A percentile compares a stretch with the other conserved stretches of the same genome.
Evolutionary conservation across 208 protist species (phyloP).

Genomic region (Crithidia thermophila): DNA sequence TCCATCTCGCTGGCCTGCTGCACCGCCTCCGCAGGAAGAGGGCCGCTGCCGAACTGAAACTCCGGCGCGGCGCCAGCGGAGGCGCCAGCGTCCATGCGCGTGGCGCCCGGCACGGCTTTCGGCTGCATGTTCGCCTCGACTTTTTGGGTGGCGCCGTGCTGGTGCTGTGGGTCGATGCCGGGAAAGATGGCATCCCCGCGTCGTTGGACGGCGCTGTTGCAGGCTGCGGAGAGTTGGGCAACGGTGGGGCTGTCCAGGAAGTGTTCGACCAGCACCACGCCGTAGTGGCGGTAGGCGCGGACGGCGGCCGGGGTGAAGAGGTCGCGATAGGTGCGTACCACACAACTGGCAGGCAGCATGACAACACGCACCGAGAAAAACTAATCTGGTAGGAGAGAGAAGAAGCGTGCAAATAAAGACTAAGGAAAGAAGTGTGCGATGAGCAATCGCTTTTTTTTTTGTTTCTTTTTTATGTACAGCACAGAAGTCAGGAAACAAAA

Average conservation of each 20-base stretch:
- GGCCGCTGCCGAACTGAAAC: slow-evolving; percentile 20
- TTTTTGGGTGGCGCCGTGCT: slow-evolving; percentile 31
- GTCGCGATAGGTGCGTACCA: slow-evolving; percentile 40
- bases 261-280: slow-evolving; percentile 49
- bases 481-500: too few species aligned
- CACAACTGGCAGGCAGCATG: slow-evolving; percentile 23
- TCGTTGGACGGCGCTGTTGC: slow-evolving; percentile 26
- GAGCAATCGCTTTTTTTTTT: too few species aligned
- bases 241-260: slow-evolving; percentile 33
- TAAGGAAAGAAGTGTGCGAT: too few species aligned
- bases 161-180: slow-evolving; percentile 56
- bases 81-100: not conserved
- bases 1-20: slow-evolving; percentile 27
- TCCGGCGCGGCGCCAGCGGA: not conserved
- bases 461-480: too few species aligned
- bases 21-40: slow-evolving; percentile 36
- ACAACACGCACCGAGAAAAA: not conserved
- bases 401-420: too few species aligned
- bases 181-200: slow-evolving; percentile 62
- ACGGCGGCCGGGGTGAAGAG: slow-evolving; percentile 50
- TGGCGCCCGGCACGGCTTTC: not conserved
- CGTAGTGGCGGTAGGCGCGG: slow-evolving; percentile 65
- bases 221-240: slow-evolving; percentile 35
- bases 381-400: not conserved
- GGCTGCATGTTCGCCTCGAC: slow-evolving; percentile 37